These are phyloP conservation scores for Epichloe brachyelytri DNA, from an alignment of 2,329 filamentous ascomycete genomes.

Conservation along the genomic window DNA sequence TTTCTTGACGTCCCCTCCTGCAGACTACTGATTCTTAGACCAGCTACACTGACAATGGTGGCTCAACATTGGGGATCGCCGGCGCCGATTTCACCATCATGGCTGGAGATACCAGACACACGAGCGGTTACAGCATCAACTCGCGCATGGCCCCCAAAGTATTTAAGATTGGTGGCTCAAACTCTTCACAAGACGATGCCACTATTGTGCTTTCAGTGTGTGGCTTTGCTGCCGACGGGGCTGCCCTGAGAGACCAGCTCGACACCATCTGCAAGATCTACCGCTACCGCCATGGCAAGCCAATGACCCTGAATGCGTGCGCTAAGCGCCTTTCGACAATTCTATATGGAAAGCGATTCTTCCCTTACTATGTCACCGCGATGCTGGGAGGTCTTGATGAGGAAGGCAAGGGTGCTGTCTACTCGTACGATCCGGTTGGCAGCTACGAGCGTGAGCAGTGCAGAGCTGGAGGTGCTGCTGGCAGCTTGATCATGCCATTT, in stretches of 20 bases:
- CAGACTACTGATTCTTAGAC: not conserved
- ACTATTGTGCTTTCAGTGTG: slow-evolving; percentile 87
- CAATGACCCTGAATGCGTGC: slow-evolving; percentile 87
- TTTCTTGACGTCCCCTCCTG: not conserved
- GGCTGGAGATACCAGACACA: slow-evolving; percentile 92
- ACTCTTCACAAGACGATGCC: slow-evolving; percentile 70
- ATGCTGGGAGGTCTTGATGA: slow-evolving; percentile 92
- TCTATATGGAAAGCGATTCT: slow-evolving; percentile 95
- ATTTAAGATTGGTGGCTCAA: slow-evolving; percentile 91
- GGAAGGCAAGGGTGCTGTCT: slow-evolving; percentile 84
- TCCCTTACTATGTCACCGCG: slow-evolving; percentile 94
- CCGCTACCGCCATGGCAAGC: slow-evolving; percentile 93
- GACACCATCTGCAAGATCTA: slow-evolving; percentile 98
- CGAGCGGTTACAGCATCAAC: slow-evolving; percentile 98
- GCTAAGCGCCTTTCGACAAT: slow-evolving; percentile 92
- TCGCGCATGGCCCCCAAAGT: slow-evolving; percentile 90
- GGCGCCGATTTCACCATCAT: slow-evolving; percentile 92
- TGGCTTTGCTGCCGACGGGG: slow-evolving; percentile 88
- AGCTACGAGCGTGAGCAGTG: slow-evolving; percentile 97
- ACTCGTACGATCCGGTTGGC: slow-evolving; percentile 95
- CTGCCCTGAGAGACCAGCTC: slow-evolving; percentile 84
- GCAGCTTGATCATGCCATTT: slow-evolving; percentile 96
- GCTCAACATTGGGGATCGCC: slow-evolving; percentile 87
- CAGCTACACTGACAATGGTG: slow-evolving; percentile 96
- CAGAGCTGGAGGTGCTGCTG: slow-evolving; percentile 81